Percentiles rank a stretch among this genome's conserved stretches.
phyloP scores from a whole-genome alignment of 2,329 filamentous ascomycete genomes.

The Tolypocladium nubicola region DNA sequence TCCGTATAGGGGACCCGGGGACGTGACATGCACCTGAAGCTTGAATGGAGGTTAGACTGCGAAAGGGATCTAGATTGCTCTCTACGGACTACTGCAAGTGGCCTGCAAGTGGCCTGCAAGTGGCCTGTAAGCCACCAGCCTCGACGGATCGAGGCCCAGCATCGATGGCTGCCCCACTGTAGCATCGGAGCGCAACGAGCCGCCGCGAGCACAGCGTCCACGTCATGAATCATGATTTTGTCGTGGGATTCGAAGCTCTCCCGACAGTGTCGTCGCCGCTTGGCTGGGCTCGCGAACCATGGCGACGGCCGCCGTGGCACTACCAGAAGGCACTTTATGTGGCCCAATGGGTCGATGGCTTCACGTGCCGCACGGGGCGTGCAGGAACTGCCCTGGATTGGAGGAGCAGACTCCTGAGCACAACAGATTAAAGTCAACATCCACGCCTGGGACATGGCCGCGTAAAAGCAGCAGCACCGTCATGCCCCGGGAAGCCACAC shows the following conservation, averaged over 20 bases:
- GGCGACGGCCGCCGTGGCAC: neutral
- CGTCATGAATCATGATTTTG: neutral
- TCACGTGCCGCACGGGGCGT: neutral
- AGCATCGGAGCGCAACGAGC: neutral
- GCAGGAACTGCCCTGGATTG: neutral
- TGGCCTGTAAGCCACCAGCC: neutral
- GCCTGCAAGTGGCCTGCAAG: no score
- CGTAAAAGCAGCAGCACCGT: neutral
- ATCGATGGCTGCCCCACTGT: neutral
- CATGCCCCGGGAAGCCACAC: neutral
- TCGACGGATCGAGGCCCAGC: neutral
- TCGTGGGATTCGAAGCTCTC: neutral
- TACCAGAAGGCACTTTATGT: neutral
- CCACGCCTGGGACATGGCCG: neutral
- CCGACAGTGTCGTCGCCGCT: neutral
- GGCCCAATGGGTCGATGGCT: neutral
- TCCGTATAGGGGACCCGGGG: no score
- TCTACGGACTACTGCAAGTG: no score
- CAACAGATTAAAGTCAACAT: no score
- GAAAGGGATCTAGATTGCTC: no score
- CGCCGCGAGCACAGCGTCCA: neutral
- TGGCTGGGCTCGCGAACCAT: neutral
- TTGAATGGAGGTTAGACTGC: no score
- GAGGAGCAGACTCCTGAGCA: neutral
- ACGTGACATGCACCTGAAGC: no score